These are phyloP conservation scores for Diaporthe capsici DNA, from an alignment of 2,329 filamentous ascomycete species.

Conservation along the genomic window DNA sequence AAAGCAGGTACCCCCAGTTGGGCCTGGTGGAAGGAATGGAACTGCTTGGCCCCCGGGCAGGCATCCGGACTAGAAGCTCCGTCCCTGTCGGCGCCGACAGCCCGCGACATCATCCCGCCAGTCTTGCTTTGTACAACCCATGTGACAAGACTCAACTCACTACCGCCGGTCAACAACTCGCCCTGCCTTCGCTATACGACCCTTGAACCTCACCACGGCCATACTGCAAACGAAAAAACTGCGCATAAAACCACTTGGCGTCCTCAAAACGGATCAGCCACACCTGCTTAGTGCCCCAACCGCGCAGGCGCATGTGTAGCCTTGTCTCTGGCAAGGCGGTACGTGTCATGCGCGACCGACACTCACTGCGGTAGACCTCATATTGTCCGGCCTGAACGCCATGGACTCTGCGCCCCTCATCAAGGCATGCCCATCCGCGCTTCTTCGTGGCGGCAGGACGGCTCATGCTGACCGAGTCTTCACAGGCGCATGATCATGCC, in stretches of 20 bases:
- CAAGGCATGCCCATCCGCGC: slow-evolving; percentile 62
- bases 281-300: background rate
- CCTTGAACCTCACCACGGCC: background rate
- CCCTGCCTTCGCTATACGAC: background rate
- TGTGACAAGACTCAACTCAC: slow-evolving; percentile 1
- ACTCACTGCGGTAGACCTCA: background rate
- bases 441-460: slow-evolving; percentile 25
- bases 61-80: slow-evolving; percentile 11
- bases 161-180: background rate
- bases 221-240: background rate
- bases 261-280: background rate
- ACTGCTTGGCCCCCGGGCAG: background rate
- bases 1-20: background rate
- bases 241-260: background rate
- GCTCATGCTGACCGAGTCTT: slow-evolving; percentile 44
- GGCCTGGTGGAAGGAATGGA: background rate
- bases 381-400: slow-evolving; percentile 1
- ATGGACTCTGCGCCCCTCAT: slow-evolving; percentile 82
- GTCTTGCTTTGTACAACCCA: background rate
- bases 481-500: slow-evolving; percentile 88
- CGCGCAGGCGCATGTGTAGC: slow-evolving; percentile 2
- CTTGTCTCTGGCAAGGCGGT: background rate
- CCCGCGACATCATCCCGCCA: background rate
- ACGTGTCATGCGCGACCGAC: slow-evolving; percentile 33
- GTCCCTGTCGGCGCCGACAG: background rate